phyloP scores from a whole-genome alignment of 192 early-diverging fungal species.

The Coemansia sp. region DNA sequence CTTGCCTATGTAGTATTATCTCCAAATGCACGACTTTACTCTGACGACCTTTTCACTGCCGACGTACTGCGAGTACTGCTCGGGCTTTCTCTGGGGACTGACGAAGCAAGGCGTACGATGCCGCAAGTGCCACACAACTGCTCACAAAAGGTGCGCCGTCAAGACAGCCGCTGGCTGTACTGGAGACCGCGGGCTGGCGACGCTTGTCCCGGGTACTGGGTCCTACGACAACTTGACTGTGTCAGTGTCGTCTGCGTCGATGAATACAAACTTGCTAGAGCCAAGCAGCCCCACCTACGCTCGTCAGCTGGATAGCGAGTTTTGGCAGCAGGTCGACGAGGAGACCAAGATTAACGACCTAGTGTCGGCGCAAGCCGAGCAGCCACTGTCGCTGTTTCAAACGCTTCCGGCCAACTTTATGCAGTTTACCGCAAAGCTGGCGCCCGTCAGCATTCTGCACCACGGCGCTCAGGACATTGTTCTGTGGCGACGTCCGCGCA shows the following conservation, averaged over 20 bases:
- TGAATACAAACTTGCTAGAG: background rate
- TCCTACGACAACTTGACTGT: background rate
- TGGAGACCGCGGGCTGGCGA: conserved; percentile 40
- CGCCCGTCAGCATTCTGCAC: conserved; percentile 34
- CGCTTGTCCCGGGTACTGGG: conserved; percentile 12
- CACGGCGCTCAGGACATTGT: conserved; percentile 33
- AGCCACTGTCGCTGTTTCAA: conserved; percentile 55
- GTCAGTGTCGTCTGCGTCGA: background rate
- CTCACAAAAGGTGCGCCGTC: conserved; percentile 60
- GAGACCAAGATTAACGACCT: conserved; percentile 38
- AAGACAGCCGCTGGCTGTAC: conserved; percentile 29
- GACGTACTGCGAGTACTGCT: conserved; percentile 68
- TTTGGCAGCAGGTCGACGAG: conserved; percentile 54
- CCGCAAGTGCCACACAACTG: conserved; percentile 54
- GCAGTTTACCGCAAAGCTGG: conserved; percentile 57
- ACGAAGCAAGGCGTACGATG: conserved; percentile 67
- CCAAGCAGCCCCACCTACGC: background rate
- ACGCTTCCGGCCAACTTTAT: conserved; percentile 58
- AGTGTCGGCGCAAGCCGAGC: conserved; percentile 43
- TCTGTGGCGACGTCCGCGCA: conserved; percentile 43
- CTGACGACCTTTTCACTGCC: conserved; percentile 57
- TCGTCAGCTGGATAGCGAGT: conserved; percentile 41
- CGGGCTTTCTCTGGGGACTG: conserved; percentile 70
- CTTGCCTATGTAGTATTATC: background rate
- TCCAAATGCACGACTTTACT: conserved; percentile 60